Evolutionary conservation across 169 alveolate genomes (phyloP), one percentile per base, ranked within the genome.

Genomic region (Plasmodium vinckei): DNA sequence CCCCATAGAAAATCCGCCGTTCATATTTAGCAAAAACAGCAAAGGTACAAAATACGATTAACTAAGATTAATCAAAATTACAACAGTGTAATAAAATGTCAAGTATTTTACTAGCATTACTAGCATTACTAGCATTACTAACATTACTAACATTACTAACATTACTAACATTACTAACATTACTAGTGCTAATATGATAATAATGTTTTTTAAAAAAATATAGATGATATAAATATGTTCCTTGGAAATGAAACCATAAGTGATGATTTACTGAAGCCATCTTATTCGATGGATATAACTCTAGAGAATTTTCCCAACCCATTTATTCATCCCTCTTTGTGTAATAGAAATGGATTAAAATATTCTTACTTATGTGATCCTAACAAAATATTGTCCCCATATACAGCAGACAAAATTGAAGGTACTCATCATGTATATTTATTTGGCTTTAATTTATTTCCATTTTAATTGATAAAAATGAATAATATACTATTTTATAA

Each of bases 291-390:
- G 51, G 72, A 77, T 49, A 59, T 63, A 23, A 93, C 96, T 39
- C 70, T 93, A 33, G 96, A 93, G 68, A 93, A 93, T 91, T 93
- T 73, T 68, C 96, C 96, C 12, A 87, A 89, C 73, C 96, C 96
- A 7, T 93, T 93, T 60, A 70, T 87, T 47, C 91, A 93, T 59
- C 94, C 95, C 6, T 68, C 77, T 42, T 92, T 87, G 59, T 93
- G 96, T 51, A 93, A 93, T 79, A 63, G 96, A 51, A 75, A 59
- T 21, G 93, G 92, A 60, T 86, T 87, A 59, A 60, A 61, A 23
- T 91, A 92, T 73, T 93, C 96, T 21, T 93, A 92, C 82, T 54
- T 93, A 21, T 93, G 96, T 46, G 96, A 93, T 73, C 96, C 96
- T 42, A 94, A 94, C 88, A 72, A 70, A 77, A 77, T 77, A 44